phyloP scores from a whole-genome alignment of 345 rosid species.

The Corchorus capsularis region DNA sequence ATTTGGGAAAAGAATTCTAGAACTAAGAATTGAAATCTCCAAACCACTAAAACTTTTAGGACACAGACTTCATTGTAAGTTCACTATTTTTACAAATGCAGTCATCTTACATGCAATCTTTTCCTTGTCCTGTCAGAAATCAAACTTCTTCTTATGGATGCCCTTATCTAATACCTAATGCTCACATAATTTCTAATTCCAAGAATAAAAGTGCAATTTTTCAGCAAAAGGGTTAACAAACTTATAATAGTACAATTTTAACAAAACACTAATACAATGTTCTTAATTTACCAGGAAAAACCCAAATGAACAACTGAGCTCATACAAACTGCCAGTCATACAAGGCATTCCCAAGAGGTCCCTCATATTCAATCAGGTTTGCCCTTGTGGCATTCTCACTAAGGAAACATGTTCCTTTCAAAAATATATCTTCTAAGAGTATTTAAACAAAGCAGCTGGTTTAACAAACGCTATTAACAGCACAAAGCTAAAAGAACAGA shows the following conservation, averaged over 20 bases:
- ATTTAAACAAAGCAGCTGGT: not conserved
- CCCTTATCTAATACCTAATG: not conserved
- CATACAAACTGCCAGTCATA: not conserved
- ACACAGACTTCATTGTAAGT: not conserved
- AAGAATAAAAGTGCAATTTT: not conserved
- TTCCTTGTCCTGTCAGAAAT: not conserved
- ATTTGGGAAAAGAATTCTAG: not conserved
- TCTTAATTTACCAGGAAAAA: not conserved
- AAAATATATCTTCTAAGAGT: not conserved
- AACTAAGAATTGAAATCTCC: not conserved
- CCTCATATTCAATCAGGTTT: not conserved
- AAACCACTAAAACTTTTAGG: not conserved
- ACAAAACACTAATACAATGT: not conserved
- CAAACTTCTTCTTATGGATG: not conserved
- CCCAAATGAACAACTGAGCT: not conserved
- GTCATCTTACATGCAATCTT: not conserved
- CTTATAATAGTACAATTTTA: not conserved
- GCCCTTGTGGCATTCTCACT: not conserved
- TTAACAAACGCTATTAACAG: not conserved
- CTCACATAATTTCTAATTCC: not conserved
- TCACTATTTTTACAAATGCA: not conserved
- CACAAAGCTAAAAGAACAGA: constrained; percentile 12
- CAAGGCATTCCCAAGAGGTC: not conserved
- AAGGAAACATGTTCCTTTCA: not conserved
- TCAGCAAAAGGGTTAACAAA: not conserved